Evolutionary conservation across 116 monocot genomes (phyloP).

Genomic region (Zostera marina): DNA sequence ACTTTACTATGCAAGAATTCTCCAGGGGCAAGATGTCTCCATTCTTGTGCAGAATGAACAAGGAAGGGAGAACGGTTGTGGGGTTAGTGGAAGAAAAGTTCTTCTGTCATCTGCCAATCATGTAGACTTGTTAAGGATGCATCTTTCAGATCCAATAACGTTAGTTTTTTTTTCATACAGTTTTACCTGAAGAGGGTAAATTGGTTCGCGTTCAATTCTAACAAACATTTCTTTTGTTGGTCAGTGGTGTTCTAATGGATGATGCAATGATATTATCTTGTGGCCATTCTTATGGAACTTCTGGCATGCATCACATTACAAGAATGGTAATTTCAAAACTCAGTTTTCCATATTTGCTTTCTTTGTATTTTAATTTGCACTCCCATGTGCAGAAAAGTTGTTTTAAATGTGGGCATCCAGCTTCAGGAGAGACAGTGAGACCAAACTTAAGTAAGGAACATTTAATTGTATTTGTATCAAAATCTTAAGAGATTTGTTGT

Average conservation of each 20-base stretch:
- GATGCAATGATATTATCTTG: constrained; percentile 72
- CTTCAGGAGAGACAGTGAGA: constrained; percentile 47
- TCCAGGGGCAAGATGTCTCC: constrained; percentile 17
- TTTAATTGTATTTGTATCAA: not conserved
- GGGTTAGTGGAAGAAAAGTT: constrained; percentile 26
- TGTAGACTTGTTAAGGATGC: constrained; percentile 35
- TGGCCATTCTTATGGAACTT: constrained; percentile 66
- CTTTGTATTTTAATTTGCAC: not conserved
- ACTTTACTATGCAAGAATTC: constrained; percentile 12
- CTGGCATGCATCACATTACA: constrained; percentile 46
- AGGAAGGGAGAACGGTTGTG: constrained; percentile 31
- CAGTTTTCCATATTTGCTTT: not conserved
- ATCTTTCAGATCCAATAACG: constrained; percentile 62
- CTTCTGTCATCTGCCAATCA: constrained; percentile 7
- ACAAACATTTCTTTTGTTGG: not conserved
- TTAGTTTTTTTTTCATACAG: constrained; percentile 26
- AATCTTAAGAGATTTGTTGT: not conserved
- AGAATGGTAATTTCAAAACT: constrained; percentile 30
- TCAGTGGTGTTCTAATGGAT: constrained; percentile 62
- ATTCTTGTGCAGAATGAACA: constrained; percentile 16
- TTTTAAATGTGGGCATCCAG: constrained; percentile 38
- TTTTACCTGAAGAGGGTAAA: not conserved
- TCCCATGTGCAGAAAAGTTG: constrained; percentile 49
- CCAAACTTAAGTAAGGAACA: constrained; percentile 56
- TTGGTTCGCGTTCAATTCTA: not conserved